Percentiles rank a stretch among this genome's conserved stretches.
phyloP scores from a whole-genome alignment of 148 eudicot genomes.

The Vaccinium vitisidaea region DNA sequence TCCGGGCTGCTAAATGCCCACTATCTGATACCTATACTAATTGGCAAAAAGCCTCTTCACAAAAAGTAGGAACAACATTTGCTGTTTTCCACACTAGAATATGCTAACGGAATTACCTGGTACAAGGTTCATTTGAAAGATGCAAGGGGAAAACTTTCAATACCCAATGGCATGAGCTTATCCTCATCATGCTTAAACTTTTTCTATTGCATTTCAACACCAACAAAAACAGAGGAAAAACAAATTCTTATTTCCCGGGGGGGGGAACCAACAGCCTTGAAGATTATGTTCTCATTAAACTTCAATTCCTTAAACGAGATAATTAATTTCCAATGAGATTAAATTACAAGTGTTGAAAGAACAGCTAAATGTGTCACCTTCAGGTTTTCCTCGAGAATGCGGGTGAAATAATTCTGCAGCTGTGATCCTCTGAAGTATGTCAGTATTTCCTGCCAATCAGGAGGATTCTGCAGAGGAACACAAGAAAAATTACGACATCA shows the following conservation, averaged over 20 bases:
- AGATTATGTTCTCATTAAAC: not conserved
- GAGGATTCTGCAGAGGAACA: constrained; percentile 70
- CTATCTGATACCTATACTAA: not conserved
- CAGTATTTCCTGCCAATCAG: constrained; percentile 92
- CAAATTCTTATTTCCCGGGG: not conserved
- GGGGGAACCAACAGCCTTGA: not conserved
- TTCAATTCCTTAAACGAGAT: not conserved
- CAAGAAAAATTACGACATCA: not conserved
- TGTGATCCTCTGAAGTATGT: constrained; percentile 87
- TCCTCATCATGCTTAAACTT: not conserved
- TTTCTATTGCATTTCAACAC: not conserved
- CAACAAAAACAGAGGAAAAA: not conserved
- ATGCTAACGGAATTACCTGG: not conserved
- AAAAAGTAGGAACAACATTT: not conserved
- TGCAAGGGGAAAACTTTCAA: not conserved
- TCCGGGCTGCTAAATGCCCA: not conserved
- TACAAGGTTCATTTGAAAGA: not conserved
- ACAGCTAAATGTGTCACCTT: constrained; percentile 45
- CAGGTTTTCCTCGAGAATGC: constrained; percentile 85
- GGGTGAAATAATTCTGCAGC: constrained; percentile 86
- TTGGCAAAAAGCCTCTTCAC: not conserved
- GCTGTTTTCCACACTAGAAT: not conserved
- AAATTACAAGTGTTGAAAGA: not conserved
- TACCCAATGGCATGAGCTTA: not conserved
- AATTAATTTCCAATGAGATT: not conserved